Evolutionary conservation across 345 rosid species (phyloP).

Genomic region (Leavenworthia alabamica): DNA sequence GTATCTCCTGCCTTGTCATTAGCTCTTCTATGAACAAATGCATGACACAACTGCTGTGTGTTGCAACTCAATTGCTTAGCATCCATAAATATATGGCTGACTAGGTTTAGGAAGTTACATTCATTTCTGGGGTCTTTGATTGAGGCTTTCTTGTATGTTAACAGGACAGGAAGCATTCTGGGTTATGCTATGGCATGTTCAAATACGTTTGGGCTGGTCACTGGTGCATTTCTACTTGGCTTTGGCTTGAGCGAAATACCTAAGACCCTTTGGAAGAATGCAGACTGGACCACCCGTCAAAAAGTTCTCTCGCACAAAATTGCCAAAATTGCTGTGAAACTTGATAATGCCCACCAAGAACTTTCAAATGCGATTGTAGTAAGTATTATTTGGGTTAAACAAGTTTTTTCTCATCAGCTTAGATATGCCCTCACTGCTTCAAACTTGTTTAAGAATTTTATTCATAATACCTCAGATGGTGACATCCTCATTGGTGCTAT

Average conservation of each 20-base stretch:
- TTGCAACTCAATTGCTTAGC: background rate
- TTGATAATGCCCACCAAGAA: conserved; percentile 95
- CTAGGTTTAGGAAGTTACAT: background rate
- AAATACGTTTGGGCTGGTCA: conserved; percentile 98
- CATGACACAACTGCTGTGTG: background rate
- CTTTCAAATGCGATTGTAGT: conserved; percentile 98
- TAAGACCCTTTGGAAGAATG: conserved; percentile 78
- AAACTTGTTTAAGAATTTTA: background rate
- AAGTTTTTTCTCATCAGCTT: background rate
- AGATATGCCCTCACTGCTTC: background rate
- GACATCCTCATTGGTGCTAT: background rate
- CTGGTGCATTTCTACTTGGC: conserved; percentile 99
- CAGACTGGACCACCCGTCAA: conserved; percentile 89
- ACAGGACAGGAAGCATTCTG: conserved; percentile 57
- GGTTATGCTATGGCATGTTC: conserved; percentile 98
- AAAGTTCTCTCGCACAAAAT: conserved; percentile 96
- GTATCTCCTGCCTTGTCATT: background rate
- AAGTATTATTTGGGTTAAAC: conserved; percentile 26
- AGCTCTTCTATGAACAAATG: background rate
- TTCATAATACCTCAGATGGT: background rate
- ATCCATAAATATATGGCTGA: background rate
- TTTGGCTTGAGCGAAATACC: conserved; percentile 98
- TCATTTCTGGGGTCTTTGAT: background rate
- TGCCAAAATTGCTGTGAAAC: conserved; percentile 95
- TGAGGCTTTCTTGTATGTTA: conserved; percentile 3